Evolutionary conservation across 768 basidiomycete genomes (phyloP).

Genomic region (Auricularia auricula-judae): DNA sequence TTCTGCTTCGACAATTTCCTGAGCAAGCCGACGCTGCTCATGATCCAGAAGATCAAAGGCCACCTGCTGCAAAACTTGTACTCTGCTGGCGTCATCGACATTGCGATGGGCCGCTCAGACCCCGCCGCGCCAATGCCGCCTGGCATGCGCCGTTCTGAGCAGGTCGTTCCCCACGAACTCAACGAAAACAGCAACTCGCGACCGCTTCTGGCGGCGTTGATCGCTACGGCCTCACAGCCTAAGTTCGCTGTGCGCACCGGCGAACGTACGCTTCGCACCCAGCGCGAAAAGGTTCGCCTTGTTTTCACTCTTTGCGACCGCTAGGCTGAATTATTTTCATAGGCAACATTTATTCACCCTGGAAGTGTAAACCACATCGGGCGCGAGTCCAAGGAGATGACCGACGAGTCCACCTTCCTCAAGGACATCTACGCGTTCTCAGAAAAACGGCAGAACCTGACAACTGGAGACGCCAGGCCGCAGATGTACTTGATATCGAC

Average conservation of each 20-base stretch:
- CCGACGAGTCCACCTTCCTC: constrained; percentile 27
- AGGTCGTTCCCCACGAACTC: constrained; percentile 50
- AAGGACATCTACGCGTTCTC: constrained; percentile 73
- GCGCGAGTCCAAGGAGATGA: constrained; percentile 27
- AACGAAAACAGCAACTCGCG: constrained; percentile 63
- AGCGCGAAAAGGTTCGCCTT: constrained; percentile 65
- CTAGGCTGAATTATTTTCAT: constrained; percentile 2
- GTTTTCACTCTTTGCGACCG: not conserved
- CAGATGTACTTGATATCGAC: constrained; percentile 70
- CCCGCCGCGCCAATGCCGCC: constrained; percentile 17
- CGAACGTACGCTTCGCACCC: constrained; percentile 58
- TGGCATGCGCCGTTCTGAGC: constrained; percentile 21
- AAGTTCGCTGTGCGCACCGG: constrained; percentile 77
- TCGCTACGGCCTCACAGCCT: constrained; percentile 78
- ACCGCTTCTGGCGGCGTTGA: constrained; percentile 71
- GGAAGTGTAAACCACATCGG: constrained; percentile 77
- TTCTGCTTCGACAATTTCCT: constrained; percentile 85
- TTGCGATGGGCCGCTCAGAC: constrained; percentile 56
- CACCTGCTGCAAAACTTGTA: constrained; percentile 71
- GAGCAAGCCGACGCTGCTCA: constrained; percentile 69
- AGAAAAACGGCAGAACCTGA: constrained; percentile 76
- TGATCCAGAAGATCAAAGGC: constrained; percentile 69
- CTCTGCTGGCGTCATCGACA: constrained; percentile 69
- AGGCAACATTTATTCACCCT: constrained; percentile 74
- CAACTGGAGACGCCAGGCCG: constrained; percentile 23